A percentile compares a stretch with the other conserved stretches of the same genome.
Conservation (phyloP, 139 green algal genomes). For the Edaphochlamys debaryana region DNA sequence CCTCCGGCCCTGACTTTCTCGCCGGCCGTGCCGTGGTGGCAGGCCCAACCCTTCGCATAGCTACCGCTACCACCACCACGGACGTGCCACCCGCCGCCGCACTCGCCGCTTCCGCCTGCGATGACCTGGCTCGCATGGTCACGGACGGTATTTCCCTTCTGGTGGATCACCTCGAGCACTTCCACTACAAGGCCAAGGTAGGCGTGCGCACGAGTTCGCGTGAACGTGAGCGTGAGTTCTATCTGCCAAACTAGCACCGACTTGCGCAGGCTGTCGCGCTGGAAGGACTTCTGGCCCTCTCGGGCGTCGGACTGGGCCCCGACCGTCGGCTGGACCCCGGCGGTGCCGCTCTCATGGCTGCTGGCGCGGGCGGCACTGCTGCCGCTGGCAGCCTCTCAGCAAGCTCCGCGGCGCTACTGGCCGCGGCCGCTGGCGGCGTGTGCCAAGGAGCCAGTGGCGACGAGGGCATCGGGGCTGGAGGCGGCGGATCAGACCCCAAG, state of each 20-base stretch:
- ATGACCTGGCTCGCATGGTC: slow-evolving; percentile 10
- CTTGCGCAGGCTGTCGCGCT: slow-evolving; percentile 31
- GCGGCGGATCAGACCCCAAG: not conserved
- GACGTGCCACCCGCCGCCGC: not conserved
- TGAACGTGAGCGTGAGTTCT: no score
- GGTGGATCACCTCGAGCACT: slow-evolving; percentile 38
- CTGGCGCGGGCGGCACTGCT: no score
- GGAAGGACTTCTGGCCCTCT: slow-evolving; percentile 24
- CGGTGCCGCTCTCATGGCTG: no score
- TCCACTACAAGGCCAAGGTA: slow-evolving; percentile 38
- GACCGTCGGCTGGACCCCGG: slow-evolving; percentile 22
- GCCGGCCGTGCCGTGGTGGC: no score
- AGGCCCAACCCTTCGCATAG: not conserved
- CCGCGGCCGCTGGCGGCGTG: no score
- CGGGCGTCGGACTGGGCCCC: slow-evolving; percentile 11
- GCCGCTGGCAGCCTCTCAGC: not conserved
- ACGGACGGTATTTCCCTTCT: slow-evolving; percentile 1
- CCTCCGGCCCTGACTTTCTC: no score
- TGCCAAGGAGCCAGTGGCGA: no score
- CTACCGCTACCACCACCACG: not conserved
- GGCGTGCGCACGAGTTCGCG: no score
- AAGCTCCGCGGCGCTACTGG: no score
- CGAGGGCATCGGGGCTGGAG: not conserved
- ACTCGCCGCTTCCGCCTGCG: no score
- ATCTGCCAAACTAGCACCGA: no score